Evolutionary conservation across 306 rosid species (phyloP).

Genomic region (Prunus persica): DNA sequence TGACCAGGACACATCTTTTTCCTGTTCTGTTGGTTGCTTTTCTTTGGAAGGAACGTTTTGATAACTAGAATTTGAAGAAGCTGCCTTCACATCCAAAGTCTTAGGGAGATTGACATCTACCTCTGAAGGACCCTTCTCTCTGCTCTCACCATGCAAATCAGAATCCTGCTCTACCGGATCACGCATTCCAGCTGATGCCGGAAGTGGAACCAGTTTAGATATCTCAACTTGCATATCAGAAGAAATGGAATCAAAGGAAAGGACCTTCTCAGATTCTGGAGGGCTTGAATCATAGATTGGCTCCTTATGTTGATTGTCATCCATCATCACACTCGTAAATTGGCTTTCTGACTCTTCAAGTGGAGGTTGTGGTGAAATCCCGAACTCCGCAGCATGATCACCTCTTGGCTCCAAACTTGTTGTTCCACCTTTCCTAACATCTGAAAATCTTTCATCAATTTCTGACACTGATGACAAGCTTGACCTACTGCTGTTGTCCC

Average conservation of each 20-base stretch:
- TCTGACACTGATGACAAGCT: conserved; percentile 60
- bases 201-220: conserved; percentile 22
- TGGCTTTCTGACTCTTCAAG: conserved; percentile 40
- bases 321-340: conserved; percentile 35
- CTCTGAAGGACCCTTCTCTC: conserved; percentile 5
- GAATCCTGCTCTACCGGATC: too few relatives aligned
- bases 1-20: conserved; percentile 31
- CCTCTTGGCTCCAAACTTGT: conserved; percentile 31
- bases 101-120: conserved; percentile 28
- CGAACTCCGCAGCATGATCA: conserved; percentile 24
- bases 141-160: too few relatives aligned
- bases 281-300: conserved; percentile 95
- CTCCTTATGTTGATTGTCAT: conserved; percentile 50
- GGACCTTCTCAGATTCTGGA: conserved; percentile 38
- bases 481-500: conserved; percentile 49
- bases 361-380: conserved; percentile 38
- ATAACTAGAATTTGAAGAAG: conserved; percentile 32
- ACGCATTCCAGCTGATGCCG: too few relatives aligned
- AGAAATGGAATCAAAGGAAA: conserved; percentile 43
- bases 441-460: conserved; percentile 42
- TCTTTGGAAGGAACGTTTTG: conserved; percentile 36
- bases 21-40: conserved; percentile 23
- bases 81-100: conserved; percentile 38
- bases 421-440: conserved; percentile 29
- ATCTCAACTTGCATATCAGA: conserved; percentile 43